Evolutionary conservation across 2,329 filamentous ascomycete species (phyloP).

Genomic region (Colletotrichum tropicale): DNA sequence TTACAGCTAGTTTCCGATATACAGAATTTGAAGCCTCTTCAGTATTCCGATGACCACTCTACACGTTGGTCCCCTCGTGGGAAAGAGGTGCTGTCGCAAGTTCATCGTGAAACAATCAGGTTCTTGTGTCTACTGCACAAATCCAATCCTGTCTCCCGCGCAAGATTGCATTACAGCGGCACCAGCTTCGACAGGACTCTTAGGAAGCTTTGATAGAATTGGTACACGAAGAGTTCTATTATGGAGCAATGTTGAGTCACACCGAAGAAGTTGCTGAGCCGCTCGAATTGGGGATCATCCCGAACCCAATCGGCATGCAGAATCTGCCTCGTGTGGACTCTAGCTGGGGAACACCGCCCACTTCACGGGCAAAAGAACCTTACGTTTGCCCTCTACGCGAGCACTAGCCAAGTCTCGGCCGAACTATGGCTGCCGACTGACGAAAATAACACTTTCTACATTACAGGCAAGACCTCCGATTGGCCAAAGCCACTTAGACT

Average conservation of each 20-base stretch:
- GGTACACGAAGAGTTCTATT: too few relatives aligned
- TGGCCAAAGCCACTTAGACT: background rate
- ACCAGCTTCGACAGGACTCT: too few relatives aligned
- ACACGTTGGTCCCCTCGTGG: too few relatives aligned
- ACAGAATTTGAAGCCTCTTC: too few relatives aligned
- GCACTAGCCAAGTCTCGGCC: background rate
- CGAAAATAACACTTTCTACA: constrained; percentile 9
- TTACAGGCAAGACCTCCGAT: background rate
- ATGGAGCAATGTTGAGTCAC: background rate
- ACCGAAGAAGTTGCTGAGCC: background rate
- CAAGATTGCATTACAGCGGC: background rate
- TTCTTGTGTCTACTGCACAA: background rate
- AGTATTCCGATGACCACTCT: too few relatives aligned
- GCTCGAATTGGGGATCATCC: background rate
- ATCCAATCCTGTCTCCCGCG: fast-evolving
- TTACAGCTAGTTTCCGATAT: too few relatives aligned
- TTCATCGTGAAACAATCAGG: background rate
- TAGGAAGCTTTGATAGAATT: too few relatives aligned
- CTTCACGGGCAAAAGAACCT: background rate
- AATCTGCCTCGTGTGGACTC: background rate
- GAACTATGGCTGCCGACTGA: background rate
- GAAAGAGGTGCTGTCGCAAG: background rate
- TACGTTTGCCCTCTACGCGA: background rate
- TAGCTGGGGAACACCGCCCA: background rate
- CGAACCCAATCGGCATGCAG: background rate